Conservation (phyloP, 495 filamentous ascomycete genomes). For the Cercophora samala region DNA sequence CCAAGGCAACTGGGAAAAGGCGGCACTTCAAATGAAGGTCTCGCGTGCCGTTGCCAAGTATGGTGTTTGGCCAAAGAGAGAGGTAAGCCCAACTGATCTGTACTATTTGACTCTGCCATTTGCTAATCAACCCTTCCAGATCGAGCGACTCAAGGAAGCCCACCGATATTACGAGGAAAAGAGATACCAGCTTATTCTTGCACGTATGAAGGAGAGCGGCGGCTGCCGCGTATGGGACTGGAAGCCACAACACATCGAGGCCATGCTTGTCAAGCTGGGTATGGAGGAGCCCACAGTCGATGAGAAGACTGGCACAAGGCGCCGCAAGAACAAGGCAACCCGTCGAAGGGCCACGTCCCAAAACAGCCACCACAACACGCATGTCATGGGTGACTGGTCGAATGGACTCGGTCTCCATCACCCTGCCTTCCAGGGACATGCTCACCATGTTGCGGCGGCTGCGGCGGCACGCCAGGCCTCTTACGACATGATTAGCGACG, state of each 20-base stretch:
- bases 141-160: conserved; percentile 31
- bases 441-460: conserved; percentile 19
- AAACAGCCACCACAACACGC: conserved; percentile 24
- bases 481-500: conserved; percentile 26
- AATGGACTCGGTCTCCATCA: conserved; percentile 30
- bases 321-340: conserved; percentile 35
- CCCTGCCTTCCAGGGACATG: conserved; percentile 24
- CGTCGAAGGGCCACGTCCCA: conserved; percentile 35
- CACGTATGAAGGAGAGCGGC: conserved; percentile 39
- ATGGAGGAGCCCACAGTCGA: conserved; percentile 32
- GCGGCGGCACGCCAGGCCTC: conserved; percentile 16
- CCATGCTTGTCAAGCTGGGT: conserved; percentile 39
- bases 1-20: conserved; percentile 41
- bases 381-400: conserved; percentile 30
- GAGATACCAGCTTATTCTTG: conserved; percentile 33
- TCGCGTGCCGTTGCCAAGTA: conserved; percentile 45
- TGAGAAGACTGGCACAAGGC: conserved; percentile 30
- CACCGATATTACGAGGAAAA: conserved; percentile 33
- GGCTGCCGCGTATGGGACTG: conserved; percentile 39
- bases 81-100: conserved; percentile 34
- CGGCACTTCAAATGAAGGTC: conserved; percentile 49
- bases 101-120: background rate
- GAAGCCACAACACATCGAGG: conserved; percentile 37
- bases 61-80: conserved; percentile 42
- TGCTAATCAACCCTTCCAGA: conserved; percentile 18